Conservation (phyloP, 2,329 filamentous ascomycete genomes). For the Erysiphe neolycopersici region DNA sequence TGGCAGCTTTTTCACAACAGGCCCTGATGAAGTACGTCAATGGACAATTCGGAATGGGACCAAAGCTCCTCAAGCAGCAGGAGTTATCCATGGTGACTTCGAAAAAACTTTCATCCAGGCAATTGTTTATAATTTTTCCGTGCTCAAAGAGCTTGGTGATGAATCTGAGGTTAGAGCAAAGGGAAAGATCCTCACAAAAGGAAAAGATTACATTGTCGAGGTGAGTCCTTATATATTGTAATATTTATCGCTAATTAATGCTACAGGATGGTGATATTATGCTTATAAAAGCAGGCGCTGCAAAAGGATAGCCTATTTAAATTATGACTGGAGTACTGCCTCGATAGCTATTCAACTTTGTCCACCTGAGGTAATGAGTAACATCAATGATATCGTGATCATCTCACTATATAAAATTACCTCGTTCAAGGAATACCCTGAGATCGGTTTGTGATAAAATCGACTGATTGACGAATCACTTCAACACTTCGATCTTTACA, state of each 20-base stretch:
- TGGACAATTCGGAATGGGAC: slow-evolving; percentile 93
- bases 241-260: neutral
- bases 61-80: slow-evolving; percentile 91
- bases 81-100: slow-evolving; percentile 95
- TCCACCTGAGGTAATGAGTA: no score
- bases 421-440: no score
- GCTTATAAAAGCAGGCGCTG: slow-evolving; percentile 12
- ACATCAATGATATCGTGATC: no score
- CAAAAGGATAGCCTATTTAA: slow-evolving; percentile 8
- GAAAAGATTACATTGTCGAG: slow-evolving; percentile 81
- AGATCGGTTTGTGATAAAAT: no score
- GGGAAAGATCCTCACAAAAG: slow-evolving; percentile 95
- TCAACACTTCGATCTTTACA: no score
- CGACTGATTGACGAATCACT: no score
- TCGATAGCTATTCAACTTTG: no score
- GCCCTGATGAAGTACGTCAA: slow-evolving; percentile 85
- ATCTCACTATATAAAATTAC: no score
- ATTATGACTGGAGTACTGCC: no score
- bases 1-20: slow-evolving; percentile 90
- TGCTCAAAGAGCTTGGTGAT: slow-evolving; percentile 64
- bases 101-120: slow-evolving; percentile 99
- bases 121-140: slow-evolving; percentile 70
- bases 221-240: neutral
- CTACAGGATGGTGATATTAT: slow-evolving; percentile 30
- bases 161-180: slow-evolving; percentile 74